Evolutionary conservation across 2,329 filamentous ascomycete species (phyloP), one percentile per base, ranked within the genome.

Genomic region (Botryotinia globosa): DNA sequence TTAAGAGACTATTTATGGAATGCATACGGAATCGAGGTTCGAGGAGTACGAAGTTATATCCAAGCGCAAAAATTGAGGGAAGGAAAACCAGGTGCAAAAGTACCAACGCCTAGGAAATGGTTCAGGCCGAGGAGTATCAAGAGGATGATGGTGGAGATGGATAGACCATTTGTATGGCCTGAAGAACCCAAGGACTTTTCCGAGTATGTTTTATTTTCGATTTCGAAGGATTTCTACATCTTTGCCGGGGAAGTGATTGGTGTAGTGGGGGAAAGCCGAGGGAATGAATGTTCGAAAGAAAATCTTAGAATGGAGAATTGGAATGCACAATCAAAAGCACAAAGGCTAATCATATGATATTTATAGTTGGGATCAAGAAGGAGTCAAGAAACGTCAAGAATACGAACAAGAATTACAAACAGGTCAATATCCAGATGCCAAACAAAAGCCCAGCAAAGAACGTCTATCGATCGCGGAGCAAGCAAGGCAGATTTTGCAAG

Each of bases 111-210:
- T 82, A 79, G 86, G 87, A 74, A 86, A 75, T 90, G 89, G 85
- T 91, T 89, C 82, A 89, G 95, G 37, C 92, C 92, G 39, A 86
- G 88, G 76, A 85, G 90, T 67, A 87, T 90, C 79, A 99, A 99
- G 88, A 92, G 91, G 82, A 99, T 99, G 96, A 97, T 92, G 59
- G 93, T 97, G 62, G 93, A 98, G 85, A 88, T 99, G 84, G 89
- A 87, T 74, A 85, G 91, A 84, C 93, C 94, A 7, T 99, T 99
- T 84, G 89, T 92, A 72, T 98, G 93, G 92, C 96, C 96, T 1
- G 87, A 89, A 76, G 82, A 85, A 76, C 92, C 93, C 7, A 82
- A 85, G 76, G 87, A 91, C 80, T 84, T 88, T 74, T 81, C 85
- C 73, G 83, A 85, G 81, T 94, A 84, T 73, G 86, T 85, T 65